Conservation (phyloP, 2,329 filamentous ascomycete species). For the Fusarium veterinarium region DNA sequence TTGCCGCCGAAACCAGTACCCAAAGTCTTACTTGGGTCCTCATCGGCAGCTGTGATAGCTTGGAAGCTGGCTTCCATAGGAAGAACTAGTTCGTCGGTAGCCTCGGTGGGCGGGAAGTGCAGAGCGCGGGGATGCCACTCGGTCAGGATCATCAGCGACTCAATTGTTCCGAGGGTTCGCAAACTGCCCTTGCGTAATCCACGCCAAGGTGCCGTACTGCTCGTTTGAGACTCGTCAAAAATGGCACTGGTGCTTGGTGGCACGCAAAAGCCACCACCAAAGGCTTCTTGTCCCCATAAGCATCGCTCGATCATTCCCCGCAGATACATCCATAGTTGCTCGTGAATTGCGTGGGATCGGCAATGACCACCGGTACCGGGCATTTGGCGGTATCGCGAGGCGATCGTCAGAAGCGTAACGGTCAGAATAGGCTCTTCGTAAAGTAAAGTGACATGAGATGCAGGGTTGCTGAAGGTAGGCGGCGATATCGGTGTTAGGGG, state of each 20-base stretch:
- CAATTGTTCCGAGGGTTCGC: constrained; percentile 90
- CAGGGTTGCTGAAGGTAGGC: constrained; percentile 87
- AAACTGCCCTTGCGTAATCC: constrained; percentile 81
- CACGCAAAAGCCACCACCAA: constrained; percentile 87
- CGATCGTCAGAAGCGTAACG: constrained; percentile 89
- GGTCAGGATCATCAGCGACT: constrained; percentile 91
- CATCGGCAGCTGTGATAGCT: constrained; percentile 54
- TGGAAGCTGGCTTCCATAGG: constrained; percentile 65
- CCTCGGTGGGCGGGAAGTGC: constrained; percentile 89
- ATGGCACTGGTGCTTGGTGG: constrained; percentile 67
- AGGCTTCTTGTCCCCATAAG: constrained; percentile 96
- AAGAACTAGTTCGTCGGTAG: constrained; percentile 75
- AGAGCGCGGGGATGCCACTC: constrained; percentile 97
- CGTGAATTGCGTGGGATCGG: constrained; percentile 90
- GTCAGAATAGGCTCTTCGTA: constrained; percentile 93
- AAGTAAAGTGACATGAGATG: constrained; percentile 81
- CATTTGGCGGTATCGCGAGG: constrained; percentile 86
- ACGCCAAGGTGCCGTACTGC: constrained; percentile 76
- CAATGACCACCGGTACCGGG: constrained; percentile 83
- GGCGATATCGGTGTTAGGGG: constrained; percentile 94
- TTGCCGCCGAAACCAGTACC: constrained; percentile 78
- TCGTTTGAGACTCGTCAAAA: constrained; percentile 69
- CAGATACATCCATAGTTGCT: constrained; percentile 94
- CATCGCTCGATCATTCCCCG: constrained; percentile 95
- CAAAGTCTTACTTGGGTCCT: constrained; percentile 47